Evolutionary conservation across 768 basidiomycete species (phyloP), one percentile per base, ranked within the genome.

Genomic region (Mycena polygramma): DNA sequence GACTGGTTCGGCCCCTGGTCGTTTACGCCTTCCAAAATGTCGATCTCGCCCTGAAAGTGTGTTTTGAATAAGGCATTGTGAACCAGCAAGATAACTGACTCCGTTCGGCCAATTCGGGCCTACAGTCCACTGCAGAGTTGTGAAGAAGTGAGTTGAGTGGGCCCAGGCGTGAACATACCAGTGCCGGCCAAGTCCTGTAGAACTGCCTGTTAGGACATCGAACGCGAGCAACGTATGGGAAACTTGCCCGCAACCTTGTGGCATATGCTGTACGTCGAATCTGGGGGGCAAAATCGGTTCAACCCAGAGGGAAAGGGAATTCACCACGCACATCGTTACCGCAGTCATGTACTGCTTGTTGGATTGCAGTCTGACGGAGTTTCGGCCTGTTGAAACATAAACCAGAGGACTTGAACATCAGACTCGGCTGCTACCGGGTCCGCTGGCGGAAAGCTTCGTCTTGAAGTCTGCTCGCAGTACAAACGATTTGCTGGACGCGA

Each of bases 11-110:
- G 84, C 17, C 79, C 78, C 63, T 85, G 80, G 73, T 89, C 81
- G 73, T 91, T 91, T 17, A 91, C 89, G 51, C 88, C 89, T 76
- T 89, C 88, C 41, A 88, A 71, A 48, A 89, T 86, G 72, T 90
- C 85, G 19, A 88, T 81, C 72, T 88, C 86, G 5, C 87, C 87
- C 83, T 86, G 69, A n/a, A 22, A 57, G 35, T 7, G 35, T 30
- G 35, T 35, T n/a, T n/a, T 15, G 19, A 36, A 20, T 17, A 19
- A 9, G 30, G 30, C 8, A 30, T 53, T 53, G 7, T 26, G 22
- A 24, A 1, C n/a, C 51, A 52, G 6, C 53, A 48, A 69, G 24
- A 66, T 5, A 71, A 46, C 77, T 55, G 76, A 78, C 88, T 77
- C 73, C 68, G 60, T 80, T 76, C 3, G 88, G 89, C 88, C 88